Conservation (phyloP, 73 alveolate species). For the Paramecium pentaurelia region DNA sequence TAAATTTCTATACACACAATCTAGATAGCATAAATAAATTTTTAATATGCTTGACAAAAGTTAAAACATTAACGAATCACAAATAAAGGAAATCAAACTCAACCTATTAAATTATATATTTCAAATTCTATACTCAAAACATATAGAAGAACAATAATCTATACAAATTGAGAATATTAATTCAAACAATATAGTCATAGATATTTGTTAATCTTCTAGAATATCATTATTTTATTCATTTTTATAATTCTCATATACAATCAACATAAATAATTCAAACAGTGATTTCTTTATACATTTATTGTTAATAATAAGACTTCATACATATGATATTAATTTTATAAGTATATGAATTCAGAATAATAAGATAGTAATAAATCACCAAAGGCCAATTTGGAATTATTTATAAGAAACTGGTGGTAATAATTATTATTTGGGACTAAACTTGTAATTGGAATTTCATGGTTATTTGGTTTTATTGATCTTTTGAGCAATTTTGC, state of each 20-base stretch:
- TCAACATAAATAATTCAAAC: no score
- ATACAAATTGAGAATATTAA: no score
- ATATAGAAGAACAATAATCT: no score
- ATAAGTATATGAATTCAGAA: not conserved
- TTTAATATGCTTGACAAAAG: not conserved
- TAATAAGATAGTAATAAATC: not conserved
- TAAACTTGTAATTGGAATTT: not conserved
- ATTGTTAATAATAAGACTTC: no score
- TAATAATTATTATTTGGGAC: not conserved
- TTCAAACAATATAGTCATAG: no score
- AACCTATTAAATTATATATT: not conserved
- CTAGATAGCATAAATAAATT: not conserved
- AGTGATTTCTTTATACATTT: no score
- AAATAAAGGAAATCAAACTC: not conserved
- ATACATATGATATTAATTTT: not conserved
- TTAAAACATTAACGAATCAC: not conserved
- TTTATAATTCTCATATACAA: no score
- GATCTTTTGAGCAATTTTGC: not conserved
- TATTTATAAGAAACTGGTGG: not conserved
- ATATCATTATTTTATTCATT: no score
- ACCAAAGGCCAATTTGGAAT: not conserved
- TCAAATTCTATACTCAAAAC: not conserved
- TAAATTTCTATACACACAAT: not conserved
- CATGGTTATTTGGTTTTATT: not conserved
- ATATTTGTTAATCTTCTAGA: no score